Conservation (phyloP, 2,329 filamentous ascomycete species). For the Calonectria ilicicola region DNA sequence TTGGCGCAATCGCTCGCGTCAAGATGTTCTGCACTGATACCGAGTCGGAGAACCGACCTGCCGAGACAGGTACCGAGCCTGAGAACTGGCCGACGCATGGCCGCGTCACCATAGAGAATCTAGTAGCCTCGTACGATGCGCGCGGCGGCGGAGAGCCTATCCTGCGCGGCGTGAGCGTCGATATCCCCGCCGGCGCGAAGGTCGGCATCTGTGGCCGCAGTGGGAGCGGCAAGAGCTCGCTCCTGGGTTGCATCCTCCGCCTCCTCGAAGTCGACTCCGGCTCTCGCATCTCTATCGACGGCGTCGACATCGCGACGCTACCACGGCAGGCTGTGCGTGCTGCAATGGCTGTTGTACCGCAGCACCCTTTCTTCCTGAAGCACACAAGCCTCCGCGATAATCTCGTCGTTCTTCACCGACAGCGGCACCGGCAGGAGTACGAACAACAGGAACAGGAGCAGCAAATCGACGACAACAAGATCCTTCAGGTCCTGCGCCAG, state of each 20-base stretch:
- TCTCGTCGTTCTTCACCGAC: not conserved
- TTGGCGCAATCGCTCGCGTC: conserved; percentile 26
- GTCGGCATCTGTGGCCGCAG: conserved; percentile 59
- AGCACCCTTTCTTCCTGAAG: conserved; percentile 56
- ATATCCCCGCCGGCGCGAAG: conserved; percentile 49
- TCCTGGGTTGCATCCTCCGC: conserved; percentile 58
- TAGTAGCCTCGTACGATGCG: conserved; percentile 46
- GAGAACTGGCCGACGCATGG: not conserved
- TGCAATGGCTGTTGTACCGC: conserved; percentile 48
- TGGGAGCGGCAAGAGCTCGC: conserved; percentile 50
- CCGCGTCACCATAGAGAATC: conserved; percentile 5
- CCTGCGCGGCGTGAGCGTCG: conserved; percentile 44
- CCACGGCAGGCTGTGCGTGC: conserved; percentile 38
- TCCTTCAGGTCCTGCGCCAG: conserved; percentile 54
- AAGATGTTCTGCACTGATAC: conserved; percentile 22
- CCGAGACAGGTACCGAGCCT: not conserved
- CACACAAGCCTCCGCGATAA: conserved; percentile 56
- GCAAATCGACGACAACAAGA: not conserved
- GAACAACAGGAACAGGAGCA: not conserved
- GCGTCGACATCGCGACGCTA: conserved; percentile 48
- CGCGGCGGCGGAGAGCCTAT: conserved; percentile 31
- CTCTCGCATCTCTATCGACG: conserved; percentile 56
- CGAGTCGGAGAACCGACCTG: conserved; percentile 15
- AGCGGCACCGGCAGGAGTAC: too few species aligned
- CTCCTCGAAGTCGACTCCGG: conserved; percentile 58